Base-by-base conservation (phyloP, 345 rosid species). In the Kernera saxatilis region DNA sequence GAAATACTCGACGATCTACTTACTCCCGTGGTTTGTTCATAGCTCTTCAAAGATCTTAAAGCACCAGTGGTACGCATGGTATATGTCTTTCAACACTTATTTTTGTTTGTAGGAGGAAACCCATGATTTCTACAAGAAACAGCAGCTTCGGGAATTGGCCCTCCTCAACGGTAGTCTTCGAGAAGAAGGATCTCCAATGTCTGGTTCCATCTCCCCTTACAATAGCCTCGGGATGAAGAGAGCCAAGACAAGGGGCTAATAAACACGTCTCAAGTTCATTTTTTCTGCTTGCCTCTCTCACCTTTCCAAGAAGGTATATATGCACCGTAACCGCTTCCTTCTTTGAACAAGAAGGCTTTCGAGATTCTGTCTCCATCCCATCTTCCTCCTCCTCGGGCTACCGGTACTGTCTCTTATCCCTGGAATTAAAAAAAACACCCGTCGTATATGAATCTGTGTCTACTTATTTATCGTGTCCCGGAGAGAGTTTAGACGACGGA, bases 141-240 rank as follows among this genome's bases (percentile, higher is more conserved):
- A 95, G 48, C 99, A 95, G 78, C 87, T 95, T 13, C 70, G 98
- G 63, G 99, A 95, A 86, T 82, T 95, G 50, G 98, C 99, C 3
- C 67, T 95, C 84, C 93, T 95, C 29, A 94, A 95, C n/a, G 98
- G 98, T 32, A 95, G 91, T 5, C 88, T 92, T 30, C 81, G 97
- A 2, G 98, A 92, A 54, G 99, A 92, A 74, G 97, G 97, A 25
- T 92, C 98, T 70, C 92, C 94, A n/a, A 87, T 91, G 97, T 87
- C 98, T 37, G 94, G 99, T 64, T 88, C 98, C 8, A 82, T 90
- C 36, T 92, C 98, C 49, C 98, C 99, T 27, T 90, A 84, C 83
- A 83, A 87, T 85, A 90, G 87, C 85, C 97, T 92, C 13, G 96
- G 98, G 32, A 85, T 95, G 96, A 95, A 95, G 87, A 82, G 99